Conservation (phyloP, 2,329 filamentous ascomycete species). For the Cladosporium cucumerinum region DNA sequence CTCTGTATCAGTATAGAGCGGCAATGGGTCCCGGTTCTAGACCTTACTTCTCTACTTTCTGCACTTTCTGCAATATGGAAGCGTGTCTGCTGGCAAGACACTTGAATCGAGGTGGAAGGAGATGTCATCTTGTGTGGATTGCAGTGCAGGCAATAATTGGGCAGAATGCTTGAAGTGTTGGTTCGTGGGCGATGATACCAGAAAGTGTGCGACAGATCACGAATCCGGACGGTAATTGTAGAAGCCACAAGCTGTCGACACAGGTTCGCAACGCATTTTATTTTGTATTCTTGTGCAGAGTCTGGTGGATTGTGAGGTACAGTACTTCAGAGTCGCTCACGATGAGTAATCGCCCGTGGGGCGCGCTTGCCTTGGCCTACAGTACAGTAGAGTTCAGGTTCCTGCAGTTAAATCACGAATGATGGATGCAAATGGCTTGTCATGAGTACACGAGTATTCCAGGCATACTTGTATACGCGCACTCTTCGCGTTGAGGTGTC, state of each 20-base stretch:
- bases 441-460: background rate
- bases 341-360: conserved; percentile 7
- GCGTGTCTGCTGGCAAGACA: conserved; percentile 18
- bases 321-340: background rate
- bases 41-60: conserved; percentile 10
- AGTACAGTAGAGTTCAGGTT: background rate
- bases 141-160: background rate
- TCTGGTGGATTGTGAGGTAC: background rate
- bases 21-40: background rate
- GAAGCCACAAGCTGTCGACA: background rate
- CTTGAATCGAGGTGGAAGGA: conserved; percentile 9
- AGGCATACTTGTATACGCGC: background rate
- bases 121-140: background rate
- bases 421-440: background rate
- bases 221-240: background rate
- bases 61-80: conserved; percentile 19
- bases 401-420: background rate
- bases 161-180: background rate
- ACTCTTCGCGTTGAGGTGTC: background rate
- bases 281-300: background rate
- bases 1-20: background rate
- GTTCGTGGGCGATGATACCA: background rate
- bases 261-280: background rate
- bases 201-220: background rate
- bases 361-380: background rate